Conservation (phyloP, 2,329 filamentous ascomycete genomes). For the Myrmaecium sp. region DNA sequence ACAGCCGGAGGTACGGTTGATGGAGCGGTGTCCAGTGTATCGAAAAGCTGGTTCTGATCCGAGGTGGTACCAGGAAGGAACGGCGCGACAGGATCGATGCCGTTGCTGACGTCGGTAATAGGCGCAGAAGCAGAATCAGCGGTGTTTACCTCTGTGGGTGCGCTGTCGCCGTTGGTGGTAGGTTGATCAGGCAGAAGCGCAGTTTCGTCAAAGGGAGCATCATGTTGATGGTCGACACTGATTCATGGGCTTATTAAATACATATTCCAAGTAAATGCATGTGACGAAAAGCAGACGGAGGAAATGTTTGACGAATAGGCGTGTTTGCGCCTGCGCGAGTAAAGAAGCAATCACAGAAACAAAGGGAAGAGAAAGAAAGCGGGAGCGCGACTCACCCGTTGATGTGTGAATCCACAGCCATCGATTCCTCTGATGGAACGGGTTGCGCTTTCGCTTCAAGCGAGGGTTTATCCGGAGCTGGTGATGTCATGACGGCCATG, state of each 20-base stretch:
- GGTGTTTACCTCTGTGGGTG: constrained; percentile 8
- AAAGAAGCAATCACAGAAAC: constrained; percentile 9
- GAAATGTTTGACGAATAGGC: constrained; percentile 2
- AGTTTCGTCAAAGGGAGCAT: constrained; percentile 19
- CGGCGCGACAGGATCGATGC: constrained; percentile 26
- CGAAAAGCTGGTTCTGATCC: constrained; percentile 23
- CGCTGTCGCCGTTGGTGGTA: constrained; percentile 16
- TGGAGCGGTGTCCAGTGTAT: constrained; percentile 11
- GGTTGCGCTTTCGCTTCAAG: constrained; percentile 36
- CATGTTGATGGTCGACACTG: constrained; percentile 13
- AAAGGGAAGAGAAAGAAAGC: constrained; percentile 4
- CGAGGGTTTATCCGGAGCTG: constrained; percentile 17
- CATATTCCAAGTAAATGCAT: constrained; percentile 2
- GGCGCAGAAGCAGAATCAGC: constrained; percentile 18
- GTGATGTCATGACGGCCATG: constrained; percentile 24
- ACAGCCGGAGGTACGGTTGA: constrained; percentile 21
- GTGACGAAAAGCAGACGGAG: too few species aligned
- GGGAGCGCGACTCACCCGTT: constrained; percentile 40
- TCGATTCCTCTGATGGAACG: constrained; percentile 28
- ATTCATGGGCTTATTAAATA: constrained; percentile 8
- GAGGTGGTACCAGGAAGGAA: constrained; percentile 24
- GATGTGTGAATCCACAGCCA: constrained; percentile 35
- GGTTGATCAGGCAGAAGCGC: constrained; percentile 4
- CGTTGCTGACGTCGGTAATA: constrained; percentile 23
- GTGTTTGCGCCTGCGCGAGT: constrained; percentile 7